Percentiles rank a stretch among this genome's conserved stretches.
These are phyloP conservation scores for Ailanthus altissimus DNA, from an alignment of 345 rosid genomes.

Conservation along the genomic window DNA sequence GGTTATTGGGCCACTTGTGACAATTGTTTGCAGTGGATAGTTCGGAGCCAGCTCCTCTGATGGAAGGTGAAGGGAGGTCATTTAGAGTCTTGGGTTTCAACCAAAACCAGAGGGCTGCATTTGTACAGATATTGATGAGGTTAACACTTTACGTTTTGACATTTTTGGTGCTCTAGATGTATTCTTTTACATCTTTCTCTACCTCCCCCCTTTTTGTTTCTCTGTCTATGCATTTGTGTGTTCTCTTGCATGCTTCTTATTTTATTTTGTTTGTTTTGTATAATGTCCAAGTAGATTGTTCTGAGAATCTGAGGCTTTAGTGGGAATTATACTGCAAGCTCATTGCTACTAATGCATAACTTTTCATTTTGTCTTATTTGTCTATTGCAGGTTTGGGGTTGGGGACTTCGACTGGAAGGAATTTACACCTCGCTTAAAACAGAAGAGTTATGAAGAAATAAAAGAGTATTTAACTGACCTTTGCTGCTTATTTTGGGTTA, in stretches of 20 bases:
- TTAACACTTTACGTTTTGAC: slow-evolving; percentile 22
- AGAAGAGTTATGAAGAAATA: slow-evolving; percentile 89
- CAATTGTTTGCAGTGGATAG: slow-evolving; percentile 53
- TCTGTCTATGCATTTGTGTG: not conserved
- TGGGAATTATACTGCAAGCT: slow-evolving; percentile 8
- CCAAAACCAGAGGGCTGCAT: slow-evolving; percentile 92
- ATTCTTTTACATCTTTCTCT: not conserved
- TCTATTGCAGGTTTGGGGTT: slow-evolving; percentile 71
- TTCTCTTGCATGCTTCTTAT: not conserved
- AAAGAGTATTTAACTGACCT: slow-evolving; percentile 50
- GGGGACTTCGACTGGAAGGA: slow-evolving; percentile 94
- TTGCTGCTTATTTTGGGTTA: slow-evolving; percentile 18
- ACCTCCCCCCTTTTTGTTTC: not conserved
- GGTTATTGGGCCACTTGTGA: slow-evolving; percentile 18
- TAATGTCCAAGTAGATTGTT: slow-evolving; percentile 5
- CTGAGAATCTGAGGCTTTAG: slow-evolving; percentile 19
- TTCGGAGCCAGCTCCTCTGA: slow-evolving; percentile 77
- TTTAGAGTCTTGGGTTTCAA: slow-evolving; percentile 92
- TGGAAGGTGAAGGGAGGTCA: slow-evolving; percentile 99
- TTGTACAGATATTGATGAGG: slow-evolving; percentile 96
- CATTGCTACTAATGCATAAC: not conserved
- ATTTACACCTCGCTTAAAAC: slow-evolving; percentile 81
- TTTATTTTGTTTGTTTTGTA: not conserved
- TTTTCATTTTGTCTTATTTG: slow-evolving; percentile 24
- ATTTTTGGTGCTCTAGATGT: slow-evolving; percentile 3